Evolutionary conservation across 2,329 filamentous ascomycete species (phyloP).

Genomic region (Claviceps paspali): DNA sequence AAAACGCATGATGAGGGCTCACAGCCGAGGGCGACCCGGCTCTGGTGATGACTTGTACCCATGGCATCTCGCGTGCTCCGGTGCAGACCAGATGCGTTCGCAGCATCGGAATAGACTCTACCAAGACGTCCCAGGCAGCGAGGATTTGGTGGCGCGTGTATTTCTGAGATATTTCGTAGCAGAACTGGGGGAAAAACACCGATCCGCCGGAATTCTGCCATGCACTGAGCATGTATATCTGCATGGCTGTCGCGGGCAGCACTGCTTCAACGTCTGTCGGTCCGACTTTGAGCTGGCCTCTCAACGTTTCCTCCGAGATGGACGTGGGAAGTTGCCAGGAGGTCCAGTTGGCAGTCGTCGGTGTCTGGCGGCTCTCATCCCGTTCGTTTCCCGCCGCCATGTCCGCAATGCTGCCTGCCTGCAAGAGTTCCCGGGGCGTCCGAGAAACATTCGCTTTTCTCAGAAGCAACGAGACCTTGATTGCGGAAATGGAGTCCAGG

Average conservation of each 20-base stretch:
- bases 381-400: conserved; percentile 33
- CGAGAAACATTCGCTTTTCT: conserved; percentile 47
- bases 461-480: conserved; percentile 63
- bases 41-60: conserved; percentile 47
- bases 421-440: conserved; percentile 56
- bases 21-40: neutral
- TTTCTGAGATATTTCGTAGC: conserved; percentile 33
- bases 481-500: conserved; percentile 81
- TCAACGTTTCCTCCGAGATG: conserved; percentile 23
- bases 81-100: conserved; percentile 51
- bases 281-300: conserved; percentile 25
- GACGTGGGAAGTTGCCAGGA: conserved; percentile 18
- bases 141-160: conserved; percentile 27
- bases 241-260: conserved; percentile 60
- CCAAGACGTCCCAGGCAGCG: conserved; percentile 45
- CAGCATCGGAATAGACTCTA: conserved; percentile 44
- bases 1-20: conserved; percentile 11
- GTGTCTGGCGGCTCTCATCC: neutral
- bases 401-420: conserved; percentile 44
- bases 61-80: conserved; percentile 26
- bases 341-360: no score
- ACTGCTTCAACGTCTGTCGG: conserved; percentile 34
- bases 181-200: conserved; percentile 63
- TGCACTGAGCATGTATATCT: conserved; percentile 63
- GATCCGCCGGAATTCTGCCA: conserved; percentile 54